phyloP scores from a whole-genome alignment of 2,329 filamentous ascomycete species.

The Aspergillus fumigatiaffinis region DNA sequence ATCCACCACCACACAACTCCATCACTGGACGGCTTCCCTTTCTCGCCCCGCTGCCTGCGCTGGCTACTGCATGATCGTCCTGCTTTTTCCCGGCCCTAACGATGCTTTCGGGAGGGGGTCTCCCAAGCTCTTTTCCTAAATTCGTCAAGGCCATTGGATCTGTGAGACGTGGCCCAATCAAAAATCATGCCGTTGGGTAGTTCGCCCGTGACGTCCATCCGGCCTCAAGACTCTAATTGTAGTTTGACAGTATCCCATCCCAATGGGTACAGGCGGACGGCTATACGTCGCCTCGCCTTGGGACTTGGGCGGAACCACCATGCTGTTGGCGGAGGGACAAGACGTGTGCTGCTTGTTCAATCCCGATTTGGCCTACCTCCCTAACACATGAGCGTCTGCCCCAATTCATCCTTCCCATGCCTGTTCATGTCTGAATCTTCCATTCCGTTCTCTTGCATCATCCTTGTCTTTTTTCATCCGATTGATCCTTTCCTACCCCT shows the following conservation, averaged over 20 bases:
- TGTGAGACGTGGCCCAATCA: slow-evolving; percentile 43
- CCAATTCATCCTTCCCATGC: slow-evolving; percentile 22
- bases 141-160: slow-evolving; percentile 25
- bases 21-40: slow-evolving; percentile 14
- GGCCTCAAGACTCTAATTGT: slow-evolving; percentile 26
- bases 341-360: slow-evolving; percentile 22
- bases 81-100: slow-evolving; percentile 27
- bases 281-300: slow-evolving; percentile 36
- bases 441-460: slow-evolving; percentile 17
- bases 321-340: slow-evolving; percentile 26
- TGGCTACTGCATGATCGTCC: slow-evolving; percentile 27
- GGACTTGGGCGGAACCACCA: slow-evolving; percentile 21
- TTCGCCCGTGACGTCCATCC: slow-evolving; percentile 30
- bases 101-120: slow-evolving; percentile 16
- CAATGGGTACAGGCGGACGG: slow-evolving; percentile 25
- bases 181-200: slow-evolving; percentile 24
- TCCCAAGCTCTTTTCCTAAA: slow-evolving; percentile 17
- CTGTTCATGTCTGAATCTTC: slow-evolving; percentile 17
- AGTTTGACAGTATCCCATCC: slow-evolving; percentile 25
- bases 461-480: slow-evolving; percentile 11
- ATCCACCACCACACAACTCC: slow-evolving; percentile 7
- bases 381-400: slow-evolving; percentile 26
- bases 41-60: slow-evolving; percentile 19
- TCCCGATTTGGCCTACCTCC: slow-evolving; percentile 22
- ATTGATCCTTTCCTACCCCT: slow-evolving; percentile 9